A percentile compares a stretch with the other conserved stretches of the same genome.
Conservation (phyloP, 176 grass and related monocot species). For the Saccharum spontaneum region DNA sequence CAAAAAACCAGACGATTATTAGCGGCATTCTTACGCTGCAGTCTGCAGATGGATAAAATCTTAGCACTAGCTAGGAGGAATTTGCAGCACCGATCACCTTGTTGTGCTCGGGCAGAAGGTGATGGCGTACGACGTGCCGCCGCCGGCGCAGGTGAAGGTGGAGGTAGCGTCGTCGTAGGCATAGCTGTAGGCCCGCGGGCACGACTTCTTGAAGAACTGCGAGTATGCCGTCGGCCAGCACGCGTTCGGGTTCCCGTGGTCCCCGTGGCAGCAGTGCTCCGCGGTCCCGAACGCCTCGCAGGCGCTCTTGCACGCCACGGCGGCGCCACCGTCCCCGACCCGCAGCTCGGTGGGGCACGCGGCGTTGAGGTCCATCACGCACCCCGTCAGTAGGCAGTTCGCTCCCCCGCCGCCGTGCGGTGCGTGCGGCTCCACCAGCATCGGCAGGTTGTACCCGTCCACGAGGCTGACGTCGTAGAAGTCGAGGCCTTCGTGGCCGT, state of each 20-base stretch:
- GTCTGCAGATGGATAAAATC: background rate
- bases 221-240: constrained; percentile 57
- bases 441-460: constrained; percentile 65
- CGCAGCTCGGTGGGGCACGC: constrained; percentile 55
- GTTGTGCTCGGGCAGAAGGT: constrained; percentile 63
- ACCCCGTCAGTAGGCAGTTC: constrained; percentile 30
- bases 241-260: constrained; percentile 47
- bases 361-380: constrained; percentile 54
- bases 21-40: background rate
- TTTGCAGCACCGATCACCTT: constrained; percentile 21
- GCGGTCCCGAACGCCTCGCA: constrained; percentile 1
- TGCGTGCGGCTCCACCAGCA: background rate
- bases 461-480: constrained; percentile 87
- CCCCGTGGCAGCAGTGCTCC: constrained; percentile 63
- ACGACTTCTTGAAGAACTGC: constrained; percentile 71
- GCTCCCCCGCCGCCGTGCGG: background rate
- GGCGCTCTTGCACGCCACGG: background rate
- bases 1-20: background rate
- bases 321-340: constrained; percentile 19
- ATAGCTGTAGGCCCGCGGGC: constrained; percentile 66
- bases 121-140: constrained; percentile 52
- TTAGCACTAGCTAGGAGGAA: background rate
- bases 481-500: constrained; percentile 35
- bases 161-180: constrained; percentile 64
- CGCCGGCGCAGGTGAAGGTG: constrained; percentile 57